Base-by-base conservation (phyloP, 106 monocot species). In the Platanthera guangdongensis region DNA sequence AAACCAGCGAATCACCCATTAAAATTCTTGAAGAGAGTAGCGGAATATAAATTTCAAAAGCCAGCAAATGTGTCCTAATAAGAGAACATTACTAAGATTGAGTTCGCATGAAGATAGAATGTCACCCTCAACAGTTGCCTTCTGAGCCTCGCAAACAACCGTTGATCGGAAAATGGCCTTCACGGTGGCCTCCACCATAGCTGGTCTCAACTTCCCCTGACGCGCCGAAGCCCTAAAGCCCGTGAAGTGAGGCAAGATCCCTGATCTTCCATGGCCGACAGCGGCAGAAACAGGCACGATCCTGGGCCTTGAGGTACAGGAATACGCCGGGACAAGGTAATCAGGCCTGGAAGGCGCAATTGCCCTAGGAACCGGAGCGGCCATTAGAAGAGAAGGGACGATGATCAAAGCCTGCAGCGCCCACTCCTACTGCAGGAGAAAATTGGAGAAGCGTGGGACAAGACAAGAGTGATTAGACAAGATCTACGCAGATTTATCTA, bases 251-350 rank as follows among this genome's bases (percentile, higher is more conserved):
- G 67, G 67, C 25, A 48, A 70, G 16, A 70, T 39, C 16, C 70
- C 25, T 7, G 70, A 7, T 70, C 70, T 70, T 11, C 47, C 15
- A 70, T 18, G 45, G n/a, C 70, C 70, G 14, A 47, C 46, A 15
- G 70, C 70, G 15, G n/a, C 32, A 48, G 70, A 70, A 70, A 70
- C 12, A 7, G 47, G 70, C 21, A 70, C 25, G 45, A 70, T 70
- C 70, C 25, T 47, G 6, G 45, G 16, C 8, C 47, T 70, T 47
- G 70, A 48, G 11, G 70, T 10, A 46, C 47, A 70, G 14, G 15
- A 70, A 46, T 7, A 47, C 16, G 47, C 14, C 12, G 47, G 6
- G 13, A 70, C 47, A 6, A 9, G 25, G 39, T 4, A 67, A 67
- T 19, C 19, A 60, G 32, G 39, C 4, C 18, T 45, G 47, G 70